Base-by-base conservation (phyloP, 1,284 basidiomycete species). In the Heterobasidion irregulare region DNA sequence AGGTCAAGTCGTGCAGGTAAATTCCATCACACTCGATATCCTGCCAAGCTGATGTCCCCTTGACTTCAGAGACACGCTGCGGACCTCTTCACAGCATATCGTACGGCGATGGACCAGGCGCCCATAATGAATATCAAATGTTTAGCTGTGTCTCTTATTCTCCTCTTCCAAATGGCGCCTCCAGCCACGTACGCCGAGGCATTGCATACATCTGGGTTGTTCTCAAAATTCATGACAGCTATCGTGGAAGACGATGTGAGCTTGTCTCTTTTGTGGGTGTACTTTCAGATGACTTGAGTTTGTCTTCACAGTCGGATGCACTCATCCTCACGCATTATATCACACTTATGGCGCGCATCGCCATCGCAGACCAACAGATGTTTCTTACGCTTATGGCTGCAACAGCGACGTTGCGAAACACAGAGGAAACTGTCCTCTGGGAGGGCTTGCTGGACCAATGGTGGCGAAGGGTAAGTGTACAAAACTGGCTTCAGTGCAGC, bases 381-480 rank as follows among this genome's bases (percentile, higher is more conserved):
- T 89, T 92, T 66, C 61, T 81, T 38, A 79, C 84, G 58, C 75
- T 92, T 41, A 81, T 90, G 61, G 72, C 76, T 33, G 84, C 79
- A 10, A 78, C 81, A 8, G 79, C 83, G 1, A 66, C 73, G 53
- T 62, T 75, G 10, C 65, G 75, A 44, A 73, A 74, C 57, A 66
- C 76, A 47, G 66, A 70, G 2, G 87, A 89, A 65, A 64, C 66
- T 16, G 70, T 78, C 36, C 60, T 89, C 0, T 88, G 80, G 70
- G 83, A 89, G 57, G 71, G 71, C 1, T 68, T 92, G 36, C 68
- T 92, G 53, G 84, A 90, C 62, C 84, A 87, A 58, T 92, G 89
- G 85, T 91, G 86, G 83, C 78, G 77, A 52, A 83, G 86, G 66
- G 89, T 87, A 65, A 83, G 86, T 66, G 89, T 87, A 65, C 62